Conservation (phyloP, 129 eudicot genomes). For the Artemisia tridentata region DNA sequence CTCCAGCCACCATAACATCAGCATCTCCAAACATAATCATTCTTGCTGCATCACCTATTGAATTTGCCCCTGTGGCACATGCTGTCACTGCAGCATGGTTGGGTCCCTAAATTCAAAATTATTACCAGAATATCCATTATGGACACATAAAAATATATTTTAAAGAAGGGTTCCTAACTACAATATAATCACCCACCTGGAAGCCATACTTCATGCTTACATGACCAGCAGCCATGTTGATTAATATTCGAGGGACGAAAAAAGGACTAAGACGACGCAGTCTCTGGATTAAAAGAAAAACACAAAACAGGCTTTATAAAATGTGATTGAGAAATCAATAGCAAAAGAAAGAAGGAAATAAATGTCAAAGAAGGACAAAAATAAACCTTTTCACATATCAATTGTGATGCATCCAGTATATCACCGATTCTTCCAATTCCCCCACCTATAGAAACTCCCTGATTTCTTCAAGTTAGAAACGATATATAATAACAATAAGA, state of each 20-base stretch:
- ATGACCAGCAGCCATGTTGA: constrained; percentile 99
- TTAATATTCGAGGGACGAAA: constrained; percentile 89
- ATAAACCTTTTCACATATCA: constrained; percentile 84
- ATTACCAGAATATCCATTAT: constrained; percentile 13
- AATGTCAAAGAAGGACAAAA: background rate
- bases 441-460: constrained; percentile 98
- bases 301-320: background rate
- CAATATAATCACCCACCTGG: constrained; percentile 65
- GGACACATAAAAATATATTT: no score
- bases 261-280: constrained; percentile 93
- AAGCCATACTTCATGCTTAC: constrained; percentile 99
- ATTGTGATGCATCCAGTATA: constrained; percentile 83
- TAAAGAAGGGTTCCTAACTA: constrained; percentile 70
- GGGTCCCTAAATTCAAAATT: constrained; percentile 84
- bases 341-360: background rate
- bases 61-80: constrained; percentile 98
- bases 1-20: constrained; percentile 98
- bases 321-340: background rate
- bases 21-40: constrained; percentile 98
- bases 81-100: constrained; percentile 99
- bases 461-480: constrained; percentile 43
- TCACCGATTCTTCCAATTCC: constrained; percentile 95
- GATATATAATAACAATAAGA: constrained; percentile 18
- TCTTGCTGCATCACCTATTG: constrained; percentile 95
- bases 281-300: constrained; percentile 35